Conservation (phyloP, 2,329 filamentous ascomycete species). For the Fusarium penzigii region DNA sequence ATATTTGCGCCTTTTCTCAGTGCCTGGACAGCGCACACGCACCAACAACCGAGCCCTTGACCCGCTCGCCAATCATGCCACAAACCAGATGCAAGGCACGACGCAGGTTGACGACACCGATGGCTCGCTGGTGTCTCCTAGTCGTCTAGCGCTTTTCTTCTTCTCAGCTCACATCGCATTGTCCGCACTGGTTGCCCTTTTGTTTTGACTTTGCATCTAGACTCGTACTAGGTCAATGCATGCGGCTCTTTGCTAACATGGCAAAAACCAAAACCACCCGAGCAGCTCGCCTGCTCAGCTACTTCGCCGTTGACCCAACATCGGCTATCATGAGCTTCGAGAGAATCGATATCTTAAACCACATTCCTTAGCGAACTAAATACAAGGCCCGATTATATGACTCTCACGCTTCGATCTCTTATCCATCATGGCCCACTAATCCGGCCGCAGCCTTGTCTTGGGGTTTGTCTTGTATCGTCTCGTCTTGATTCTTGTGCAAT, state of each 20-base stretch:
- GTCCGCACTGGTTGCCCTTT: not conserved
- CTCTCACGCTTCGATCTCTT: slow-evolving; percentile 1
- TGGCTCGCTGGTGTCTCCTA: not conserved
- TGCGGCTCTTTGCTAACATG: too few species aligned
- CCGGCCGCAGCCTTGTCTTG: slow-evolving; percentile 12
- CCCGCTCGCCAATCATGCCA: slow-evolving; percentile 29
- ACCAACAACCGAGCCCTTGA: slow-evolving; percentile 20
- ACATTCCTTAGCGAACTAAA: too few species aligned
- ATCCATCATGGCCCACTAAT: slow-evolving; percentile 18
- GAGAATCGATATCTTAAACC: too few species aligned
- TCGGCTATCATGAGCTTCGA: too few species aligned
- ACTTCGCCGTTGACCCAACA: too few species aligned
- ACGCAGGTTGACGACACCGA: slow-evolving; percentile 27
- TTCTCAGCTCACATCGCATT: not conserved
- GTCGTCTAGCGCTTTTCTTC: not conserved
- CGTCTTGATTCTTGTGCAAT: slow-evolving; percentile 18
- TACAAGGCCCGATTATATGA: not conserved
- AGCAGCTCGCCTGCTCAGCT: too few species aligned
- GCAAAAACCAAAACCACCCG: too few species aligned
- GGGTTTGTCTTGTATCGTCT: slow-evolving; percentile 17
- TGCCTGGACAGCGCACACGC: slow-evolving; percentile 18
- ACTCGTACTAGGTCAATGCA: not conserved
- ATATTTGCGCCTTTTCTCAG: slow-evolving; percentile 2
- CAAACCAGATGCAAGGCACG: slow-evolving; percentile 30
- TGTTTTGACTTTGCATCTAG: not conserved